Base-by-base conservation (phyloP, 2,329 filamentous ascomycete species). In the Colletotrichum aenigma region DNA sequence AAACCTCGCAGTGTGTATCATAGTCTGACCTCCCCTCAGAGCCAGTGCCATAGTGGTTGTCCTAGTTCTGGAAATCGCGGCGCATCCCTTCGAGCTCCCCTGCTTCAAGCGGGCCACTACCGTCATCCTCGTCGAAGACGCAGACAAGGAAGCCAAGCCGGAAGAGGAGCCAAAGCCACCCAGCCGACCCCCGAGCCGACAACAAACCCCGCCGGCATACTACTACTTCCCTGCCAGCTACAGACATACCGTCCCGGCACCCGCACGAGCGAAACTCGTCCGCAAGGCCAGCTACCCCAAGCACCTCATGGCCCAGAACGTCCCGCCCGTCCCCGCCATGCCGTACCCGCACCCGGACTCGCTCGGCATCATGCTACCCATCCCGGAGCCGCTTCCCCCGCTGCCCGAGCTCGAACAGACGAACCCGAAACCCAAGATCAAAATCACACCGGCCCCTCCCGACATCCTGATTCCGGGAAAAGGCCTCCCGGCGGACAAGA, bases 51-150 rank as follows among this genome's bases (percentile, higher is more conserved):
- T 69, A 30, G 70, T 79, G 56, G 70, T 79, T 43, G 71, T 78
- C 34, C 77, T 79, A 21, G 60, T 77, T n/a, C 72, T 78, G 32
- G 79, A 80, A 36, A 77, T 78, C 43, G 77, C 77, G 30, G 36
- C 77, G 3, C 77, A 77, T 9, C 79, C 79, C 12, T 80, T 80
- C 34, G 77, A 80, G n/a, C 70, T 80, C 2, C 79, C 79, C 24
- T 79, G 76, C 64, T 74, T 79, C 56, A 74, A 74, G 12, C 66
- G 77, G 32, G 64, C 56, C 4, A 36, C 43, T 6, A 71, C 71
- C 10, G 70, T 74, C 18, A 67, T 69, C 8, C 71, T 68, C 28
- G 71, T 77, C 34, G 69, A 58, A 36, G 55, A 55, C 18, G 76
- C 71, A 13, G 76, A 78, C 34, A 70, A 72, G 24, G 75, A 78